Conservation (phyloP, 2,329 filamentous ascomycete species). For the Monilinia vaccinii-corymbosi region DNA sequence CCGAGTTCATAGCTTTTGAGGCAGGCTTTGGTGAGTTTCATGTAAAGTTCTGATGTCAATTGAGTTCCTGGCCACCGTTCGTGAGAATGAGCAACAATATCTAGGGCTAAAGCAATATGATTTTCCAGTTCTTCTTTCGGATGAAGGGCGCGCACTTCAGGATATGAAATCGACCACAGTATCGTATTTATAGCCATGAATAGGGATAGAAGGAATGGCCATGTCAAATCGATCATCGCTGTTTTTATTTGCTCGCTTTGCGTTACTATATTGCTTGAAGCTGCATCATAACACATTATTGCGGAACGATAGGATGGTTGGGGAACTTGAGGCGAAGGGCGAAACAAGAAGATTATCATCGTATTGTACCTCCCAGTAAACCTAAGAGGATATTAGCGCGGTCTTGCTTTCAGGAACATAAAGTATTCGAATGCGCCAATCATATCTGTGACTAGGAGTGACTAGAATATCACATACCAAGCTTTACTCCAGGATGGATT, state of each 20-base stretch:
- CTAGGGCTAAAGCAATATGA: conserved; percentile 64
- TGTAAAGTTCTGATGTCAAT: conserved; percentile 76
- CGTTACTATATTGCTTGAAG: conserved; percentile 71
- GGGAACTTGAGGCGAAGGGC: conserved; percentile 86
- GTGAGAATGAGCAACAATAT: conserved; percentile 70
- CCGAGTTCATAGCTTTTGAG: conserved; percentile 73
- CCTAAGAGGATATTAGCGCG: conserved; percentile 34
- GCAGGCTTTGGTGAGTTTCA: conserved; percentile 76
- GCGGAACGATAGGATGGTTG: conserved; percentile 75
- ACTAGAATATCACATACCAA: conserved; percentile 47
- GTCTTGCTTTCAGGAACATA: not conserved
- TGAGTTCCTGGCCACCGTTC: conserved; percentile 88
- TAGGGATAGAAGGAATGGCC: conserved; percentile 82
- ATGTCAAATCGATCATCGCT: conserved; percentile 74
- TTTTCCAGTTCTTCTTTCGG: conserved; percentile 65
- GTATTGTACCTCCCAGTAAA: conserved; percentile 67
- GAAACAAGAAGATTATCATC: conserved; percentile 79
- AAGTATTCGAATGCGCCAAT: not conserved
- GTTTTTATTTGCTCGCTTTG: conserved; percentile 71
- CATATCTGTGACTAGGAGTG: conserved; percentile 11
- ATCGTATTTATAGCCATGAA: conserved; percentile 90
- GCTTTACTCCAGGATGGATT: conserved; percentile 63
- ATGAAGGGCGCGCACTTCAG: conserved; percentile 68
- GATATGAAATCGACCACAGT: conserved; percentile 84
- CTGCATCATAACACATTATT: conserved; percentile 71